A percentile compares a stretch with the other conserved stretches of the same genome.
These are phyloP conservation scores for Borovskyia barvae DNA, from an alignment of 208 protist species.

Conservation along the genomic window DNA sequence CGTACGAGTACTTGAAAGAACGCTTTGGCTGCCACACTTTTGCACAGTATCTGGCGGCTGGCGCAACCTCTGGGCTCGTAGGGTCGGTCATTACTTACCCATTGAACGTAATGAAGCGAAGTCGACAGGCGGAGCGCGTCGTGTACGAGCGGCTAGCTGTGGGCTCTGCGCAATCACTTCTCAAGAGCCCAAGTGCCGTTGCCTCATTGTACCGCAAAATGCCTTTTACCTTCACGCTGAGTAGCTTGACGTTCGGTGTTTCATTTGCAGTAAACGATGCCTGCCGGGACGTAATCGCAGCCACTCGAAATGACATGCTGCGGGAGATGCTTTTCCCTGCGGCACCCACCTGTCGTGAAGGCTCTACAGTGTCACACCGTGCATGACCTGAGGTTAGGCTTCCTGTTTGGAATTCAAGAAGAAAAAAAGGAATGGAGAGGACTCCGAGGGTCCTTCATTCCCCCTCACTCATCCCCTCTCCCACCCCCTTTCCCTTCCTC, in stretches of 20 bases:
- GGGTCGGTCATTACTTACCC: conserved; percentile 87
- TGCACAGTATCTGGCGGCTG: conserved; percentile 57
- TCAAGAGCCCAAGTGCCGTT: conserved; percentile 41
- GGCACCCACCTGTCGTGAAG: conserved; percentile 1
- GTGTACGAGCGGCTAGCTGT: conserved; percentile 38
- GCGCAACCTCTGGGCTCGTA: conserved; percentile 63
- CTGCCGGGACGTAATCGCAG: conserved; percentile 58
- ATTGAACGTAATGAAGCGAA: conserved; percentile 80
- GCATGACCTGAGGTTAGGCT: no score
- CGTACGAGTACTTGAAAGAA: conserved; percentile 86
- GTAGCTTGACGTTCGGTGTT: conserved; percentile 74
- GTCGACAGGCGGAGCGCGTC: conserved; percentile 71
- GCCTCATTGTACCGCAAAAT: conserved; percentile 70
- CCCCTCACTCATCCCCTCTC: conserved; percentile 11
- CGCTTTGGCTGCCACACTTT: conserved; percentile 61
- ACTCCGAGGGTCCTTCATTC: conserved; percentile 23
- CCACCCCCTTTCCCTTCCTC: background rate
- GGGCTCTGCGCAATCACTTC: conserved; percentile 39
- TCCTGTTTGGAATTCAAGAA: no score
- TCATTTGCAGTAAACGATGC: conserved; percentile 81
- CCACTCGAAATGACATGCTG: conserved; percentile 61
- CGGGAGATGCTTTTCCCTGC: conserved; percentile 48
- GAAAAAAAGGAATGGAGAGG: background rate
- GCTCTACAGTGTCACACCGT: background rate
- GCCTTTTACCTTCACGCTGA: conserved; percentile 67